These are phyloP conservation scores for Xerocomus amazonicus DNA, from an alignment of 1,284 basidiomycete species.

Conservation along the genomic window DNA sequence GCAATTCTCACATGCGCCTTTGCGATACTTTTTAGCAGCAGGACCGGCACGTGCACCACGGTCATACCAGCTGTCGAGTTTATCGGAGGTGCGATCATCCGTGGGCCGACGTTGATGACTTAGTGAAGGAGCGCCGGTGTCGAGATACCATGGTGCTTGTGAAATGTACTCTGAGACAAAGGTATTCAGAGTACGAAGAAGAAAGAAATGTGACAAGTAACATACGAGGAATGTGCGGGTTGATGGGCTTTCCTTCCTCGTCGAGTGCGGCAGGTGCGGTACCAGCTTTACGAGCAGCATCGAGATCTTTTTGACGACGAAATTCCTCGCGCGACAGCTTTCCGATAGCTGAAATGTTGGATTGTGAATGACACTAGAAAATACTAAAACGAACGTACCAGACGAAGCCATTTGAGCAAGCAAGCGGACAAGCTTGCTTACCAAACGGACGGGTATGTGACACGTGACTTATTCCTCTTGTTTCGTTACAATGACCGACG, in stretches of 20 bases:
- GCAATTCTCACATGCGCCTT: slow-evolving; percentile 98
- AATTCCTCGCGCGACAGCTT: slow-evolving; percentile 94
- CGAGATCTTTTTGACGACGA: slow-evolving; percentile 91
- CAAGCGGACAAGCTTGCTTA: neutral
- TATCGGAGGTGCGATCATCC: slow-evolving; percentile 60
- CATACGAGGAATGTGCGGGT: slow-evolving; percentile 96
- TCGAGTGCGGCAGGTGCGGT: slow-evolving; percentile 94
- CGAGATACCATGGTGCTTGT: slow-evolving; percentile 98
- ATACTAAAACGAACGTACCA: slow-evolving; percentile 30
- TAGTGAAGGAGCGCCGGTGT: slow-evolving; percentile 86
- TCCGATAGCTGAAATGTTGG: slow-evolving; percentile 45
- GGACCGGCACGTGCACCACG: slow-evolving; percentile 84
- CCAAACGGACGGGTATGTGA: neutral
- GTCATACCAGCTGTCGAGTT: slow-evolving; percentile 91
- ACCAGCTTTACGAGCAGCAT: slow-evolving; percentile 95
- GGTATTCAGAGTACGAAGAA: slow-evolving; percentile 2
- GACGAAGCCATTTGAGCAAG: slow-evolving; percentile 42
- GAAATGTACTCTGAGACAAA: slow-evolving; percentile 75
- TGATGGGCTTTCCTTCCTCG: slow-evolving; percentile 92
- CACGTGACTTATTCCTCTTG: slow-evolving; percentile 17
- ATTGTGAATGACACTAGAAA: neutral
- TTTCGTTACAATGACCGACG: slow-evolving; percentile 7
- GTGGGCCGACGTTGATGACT: slow-evolving; percentile 88
- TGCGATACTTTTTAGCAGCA: slow-evolving; percentile 93
- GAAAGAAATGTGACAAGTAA: slow-evolving; percentile 11